Conservation (phyloP, 257 asterid species). For the Solanum paucissectum region DNA sequence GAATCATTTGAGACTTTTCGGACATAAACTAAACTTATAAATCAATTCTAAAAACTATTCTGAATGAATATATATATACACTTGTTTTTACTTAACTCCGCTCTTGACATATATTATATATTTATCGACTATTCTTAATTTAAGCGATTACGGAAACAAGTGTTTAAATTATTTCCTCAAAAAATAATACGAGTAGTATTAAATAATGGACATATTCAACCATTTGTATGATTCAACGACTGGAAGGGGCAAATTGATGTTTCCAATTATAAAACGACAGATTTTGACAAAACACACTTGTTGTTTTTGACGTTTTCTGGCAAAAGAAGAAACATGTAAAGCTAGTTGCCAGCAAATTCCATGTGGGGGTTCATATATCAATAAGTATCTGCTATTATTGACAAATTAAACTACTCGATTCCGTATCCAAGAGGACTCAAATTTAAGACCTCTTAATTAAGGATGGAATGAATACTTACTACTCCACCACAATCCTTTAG, state of each 20-base stretch:
- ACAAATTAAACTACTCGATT: too few species aligned
- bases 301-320: not conserved
- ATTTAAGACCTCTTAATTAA: too few species aligned
- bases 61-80: not conserved
- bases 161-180: not conserved
- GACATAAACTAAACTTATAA: too few species aligned
- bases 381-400: not conserved
- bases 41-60: too few species aligned
- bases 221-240: not conserved
- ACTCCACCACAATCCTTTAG: too few species aligned
- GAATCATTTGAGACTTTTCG: too few species aligned
- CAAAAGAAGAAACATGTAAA: not conserved
- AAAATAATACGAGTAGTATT: not conserved
- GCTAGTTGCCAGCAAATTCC: not conserved
- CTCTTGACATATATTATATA: not conserved
- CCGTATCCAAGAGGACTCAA: too few species aligned
- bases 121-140: not conserved
- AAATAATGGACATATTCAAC: not conserved
- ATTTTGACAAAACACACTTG: not conserved
- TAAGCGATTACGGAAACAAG: not conserved
- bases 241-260: not conserved
- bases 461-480: rapidly evolving
- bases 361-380: not conserved
- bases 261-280: not conserved
- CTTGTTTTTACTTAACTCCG: not conserved